phyloP scores from a whole-genome alignment of 441 rosid species.

The Arabidopsis hybrid region DNA sequence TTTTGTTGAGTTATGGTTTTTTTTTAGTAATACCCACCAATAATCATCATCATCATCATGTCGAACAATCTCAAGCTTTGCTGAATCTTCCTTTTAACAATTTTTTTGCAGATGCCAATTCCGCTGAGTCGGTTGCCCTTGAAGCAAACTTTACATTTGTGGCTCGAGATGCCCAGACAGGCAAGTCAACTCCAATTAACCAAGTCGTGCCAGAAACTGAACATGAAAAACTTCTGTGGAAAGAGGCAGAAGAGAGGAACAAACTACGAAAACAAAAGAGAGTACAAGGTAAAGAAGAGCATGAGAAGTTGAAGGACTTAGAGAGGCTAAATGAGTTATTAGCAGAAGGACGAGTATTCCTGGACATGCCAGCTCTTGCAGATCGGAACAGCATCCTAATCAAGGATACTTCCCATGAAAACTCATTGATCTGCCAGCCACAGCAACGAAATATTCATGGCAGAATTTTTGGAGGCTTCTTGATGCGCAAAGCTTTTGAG shows the following conservation, averaged over 20 bases:
- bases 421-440: constrained; percentile 81
- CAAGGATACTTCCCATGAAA: constrained; percentile 61
- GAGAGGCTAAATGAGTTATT: constrained; percentile 59
- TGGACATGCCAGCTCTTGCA: constrained; percentile 88
- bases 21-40: not conserved
- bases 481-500: constrained; percentile 82
- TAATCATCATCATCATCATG: not conserved
- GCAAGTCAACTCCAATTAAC: constrained; percentile 75
- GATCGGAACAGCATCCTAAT: constrained; percentile 82
- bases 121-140: constrained; percentile 62
- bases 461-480: constrained; percentile 79
- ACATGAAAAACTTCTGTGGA: constrained; percentile 64
- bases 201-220: constrained; percentile 67
- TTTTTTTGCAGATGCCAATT: constrained; percentile 55
- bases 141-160: constrained; percentile 84
- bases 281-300: constrained; percentile 47
- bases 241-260: constrained; percentile 78
- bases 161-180: constrained; percentile 81
- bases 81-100: not conserved
- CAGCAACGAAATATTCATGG: constrained; percentile 85
- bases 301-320: constrained; percentile 47
- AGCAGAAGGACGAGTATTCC: constrained; percentile 75
- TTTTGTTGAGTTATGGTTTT: not conserved
- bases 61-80: not conserved
- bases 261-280: constrained; percentile 60